phyloP scores from a whole-genome alignment of 257 asterid genomes.

The Phtheirospermum japonicum region DNA sequence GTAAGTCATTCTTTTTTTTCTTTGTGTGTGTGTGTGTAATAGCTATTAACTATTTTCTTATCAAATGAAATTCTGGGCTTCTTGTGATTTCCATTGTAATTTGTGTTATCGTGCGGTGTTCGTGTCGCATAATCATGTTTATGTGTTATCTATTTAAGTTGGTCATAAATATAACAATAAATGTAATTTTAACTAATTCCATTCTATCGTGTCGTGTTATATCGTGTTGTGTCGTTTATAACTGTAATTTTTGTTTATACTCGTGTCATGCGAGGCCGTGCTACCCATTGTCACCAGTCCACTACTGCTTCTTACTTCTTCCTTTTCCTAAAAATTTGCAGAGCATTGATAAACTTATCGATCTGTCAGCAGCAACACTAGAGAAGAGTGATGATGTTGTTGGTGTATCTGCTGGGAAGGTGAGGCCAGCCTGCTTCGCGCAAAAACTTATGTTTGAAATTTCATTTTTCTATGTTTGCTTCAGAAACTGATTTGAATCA shows the following conservation, averaged over 20 bases:
- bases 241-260: no score
- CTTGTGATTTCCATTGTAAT: not conserved
- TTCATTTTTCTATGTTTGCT: slow-evolving; percentile 18
- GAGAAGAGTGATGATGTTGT: slow-evolving; percentile 60
- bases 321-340: slow-evolving; percentile 39
- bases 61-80: not conserved
- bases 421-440: slow-evolving; percentile 29
- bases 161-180: no score
- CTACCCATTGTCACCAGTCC: no score
- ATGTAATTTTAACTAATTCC: no score
- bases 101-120: no score
- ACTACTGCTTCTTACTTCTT: slow-evolving; percentile 23
- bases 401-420: slow-evolving; percentile 39
- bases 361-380: slow-evolving; percentile 54
- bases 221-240: no score
- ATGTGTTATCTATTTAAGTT: no score
- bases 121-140: no score
- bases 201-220: no score
- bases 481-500: slow-evolving; percentile 13
- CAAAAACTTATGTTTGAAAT: not conserved
- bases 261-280: no score
- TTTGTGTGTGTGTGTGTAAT: not conserved
- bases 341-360: slow-evolving; percentile 76
- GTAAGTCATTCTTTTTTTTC: slow-evolving; percentile 43
- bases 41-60: not conserved